Percentiles rank a stretch among this genome's conserved stretches.
phyloP scores from a whole-genome alignment of 2,329 filamentous ascomycete species.

The Hyphodiscus sp. region DNA sequence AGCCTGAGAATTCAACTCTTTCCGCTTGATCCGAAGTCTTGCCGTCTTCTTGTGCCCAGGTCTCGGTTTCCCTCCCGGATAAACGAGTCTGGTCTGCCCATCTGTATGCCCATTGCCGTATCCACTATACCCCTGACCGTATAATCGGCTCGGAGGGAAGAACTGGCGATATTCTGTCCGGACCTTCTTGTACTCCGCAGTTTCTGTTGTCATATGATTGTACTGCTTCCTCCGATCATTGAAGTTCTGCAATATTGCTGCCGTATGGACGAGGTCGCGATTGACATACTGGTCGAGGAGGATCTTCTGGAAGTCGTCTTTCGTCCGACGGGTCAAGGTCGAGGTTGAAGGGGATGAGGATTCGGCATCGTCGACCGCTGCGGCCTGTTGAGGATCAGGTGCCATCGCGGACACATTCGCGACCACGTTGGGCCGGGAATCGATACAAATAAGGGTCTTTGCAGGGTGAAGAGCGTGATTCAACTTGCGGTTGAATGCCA shows the following conservation, averaged over 20 bases:
- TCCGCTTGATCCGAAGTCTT: slow-evolving; percentile 66
- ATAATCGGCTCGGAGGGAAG: slow-evolving; percentile 53
- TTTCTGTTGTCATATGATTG: slow-evolving; percentile 58
- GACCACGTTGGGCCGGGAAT: slow-evolving; percentile 16
- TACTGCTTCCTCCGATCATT: slow-evolving; percentile 49
- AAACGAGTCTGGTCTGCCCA: slow-evolving; percentile 60
- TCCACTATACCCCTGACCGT: slow-evolving; percentile 74
- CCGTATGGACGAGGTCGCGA: slow-evolving; percentile 54
- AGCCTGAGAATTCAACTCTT: slow-evolving; percentile 77
- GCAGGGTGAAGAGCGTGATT: slow-evolving; percentile 2
- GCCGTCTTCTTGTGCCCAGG: slow-evolving; percentile 71
- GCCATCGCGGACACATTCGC: slow-evolving; percentile 30
- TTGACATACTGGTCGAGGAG: slow-evolving; percentile 58
- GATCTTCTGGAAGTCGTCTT: slow-evolving; percentile 36
- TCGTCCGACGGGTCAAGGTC: slow-evolving; percentile 24
- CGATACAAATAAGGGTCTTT: background rate
- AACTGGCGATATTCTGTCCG: slow-evolving; percentile 47
- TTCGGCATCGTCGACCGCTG: slow-evolving; percentile 18
- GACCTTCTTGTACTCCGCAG: slow-evolving; percentile 62
- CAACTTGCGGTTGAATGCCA: background rate
- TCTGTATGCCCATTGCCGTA: slow-evolving; percentile 86
- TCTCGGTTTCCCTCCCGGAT: slow-evolving; percentile 69
- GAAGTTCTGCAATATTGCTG: slow-evolving; percentile 42
- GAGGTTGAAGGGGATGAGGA: slow-evolving; percentile 15
- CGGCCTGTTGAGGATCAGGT: slow-evolving; percentile 24